Percentiles rank a stretch among this genome's conserved stretches.
These are phyloP conservation scores for Halophytophthora batemanensis DNA, from an alignment of 352 stramenopile species.

Conservation along the genomic window DNA sequence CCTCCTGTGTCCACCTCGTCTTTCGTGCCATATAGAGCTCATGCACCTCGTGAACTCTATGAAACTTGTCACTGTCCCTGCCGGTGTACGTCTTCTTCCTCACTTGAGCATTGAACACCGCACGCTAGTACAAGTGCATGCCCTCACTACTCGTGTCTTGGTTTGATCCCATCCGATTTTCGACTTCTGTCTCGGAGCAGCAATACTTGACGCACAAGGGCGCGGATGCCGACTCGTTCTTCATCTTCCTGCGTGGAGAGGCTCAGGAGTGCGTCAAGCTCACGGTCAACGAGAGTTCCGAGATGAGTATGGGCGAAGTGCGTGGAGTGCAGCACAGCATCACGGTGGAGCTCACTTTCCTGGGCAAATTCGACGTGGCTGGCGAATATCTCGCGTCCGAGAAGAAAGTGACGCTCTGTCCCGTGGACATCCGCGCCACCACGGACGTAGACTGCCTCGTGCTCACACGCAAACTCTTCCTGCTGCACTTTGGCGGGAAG, in stretches of 20 bases:
- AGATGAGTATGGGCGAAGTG: constrained; percentile 59
- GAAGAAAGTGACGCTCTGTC: constrained; percentile 62
- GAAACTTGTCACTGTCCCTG: constrained; percentile 64
- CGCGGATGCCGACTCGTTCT: constrained; percentile 73
- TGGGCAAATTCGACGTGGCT: constrained; percentile 79
- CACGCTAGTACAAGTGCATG: no score
- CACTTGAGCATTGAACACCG: background rate
- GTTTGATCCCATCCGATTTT: no score
- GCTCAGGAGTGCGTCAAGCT: constrained; percentile 69
- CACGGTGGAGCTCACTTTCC: constrained; percentile 71
- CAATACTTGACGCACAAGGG: constrained; percentile 82
- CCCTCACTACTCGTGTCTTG: no score
- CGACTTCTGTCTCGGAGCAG: constrained; percentile 18
- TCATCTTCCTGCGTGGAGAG: constrained; percentile 69
- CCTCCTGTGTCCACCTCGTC: background rate
- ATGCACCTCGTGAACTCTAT: constrained; percentile 86
- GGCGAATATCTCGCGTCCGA: constrained; percentile 76
- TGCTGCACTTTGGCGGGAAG: constrained; percentile 61
- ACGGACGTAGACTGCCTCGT: constrained; percentile 72
- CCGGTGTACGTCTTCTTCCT: constrained; percentile 32
- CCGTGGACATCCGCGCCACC: constrained; percentile 70
- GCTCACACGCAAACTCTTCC: constrained; percentile 74
- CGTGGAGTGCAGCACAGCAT: constrained; percentile 62
- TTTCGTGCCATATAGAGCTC: constrained; percentile 71
- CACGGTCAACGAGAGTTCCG: constrained; percentile 52